phyloP scores from a whole-genome alignment of 2,329 filamentous ascomycete genomes.

The Cercospora berteroae region DNA sequence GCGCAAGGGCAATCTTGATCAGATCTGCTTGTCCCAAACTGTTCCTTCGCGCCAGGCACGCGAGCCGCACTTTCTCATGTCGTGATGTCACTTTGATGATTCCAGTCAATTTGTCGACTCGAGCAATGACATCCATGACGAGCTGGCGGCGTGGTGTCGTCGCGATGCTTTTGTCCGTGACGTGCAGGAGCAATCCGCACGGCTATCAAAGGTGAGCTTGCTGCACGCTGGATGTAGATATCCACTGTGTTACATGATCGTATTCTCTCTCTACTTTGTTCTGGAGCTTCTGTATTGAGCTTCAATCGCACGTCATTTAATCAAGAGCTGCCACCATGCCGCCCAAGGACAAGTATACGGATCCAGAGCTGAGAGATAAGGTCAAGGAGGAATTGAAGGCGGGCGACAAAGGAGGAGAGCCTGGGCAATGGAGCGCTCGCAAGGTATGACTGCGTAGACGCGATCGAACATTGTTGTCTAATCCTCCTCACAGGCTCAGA shows the following conservation, averaged over 20 bases:
- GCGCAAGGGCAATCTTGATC: constrained; percentile 19
- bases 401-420: constrained; percentile 48
- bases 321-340: constrained; percentile 38
- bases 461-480: background rate
- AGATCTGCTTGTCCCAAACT: background rate
- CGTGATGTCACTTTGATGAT: constrained; percentile 18
- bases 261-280: background rate
- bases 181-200: background rate
- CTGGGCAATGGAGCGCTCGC: constrained; percentile 51
- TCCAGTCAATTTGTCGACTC: background rate
- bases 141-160: constrained; percentile 14
- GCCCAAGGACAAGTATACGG: constrained; percentile 49
- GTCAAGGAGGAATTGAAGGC: constrained; percentile 49
- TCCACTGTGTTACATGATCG: too few relatives aligned
- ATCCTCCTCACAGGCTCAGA: constrained; percentile 40
- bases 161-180: background rate
- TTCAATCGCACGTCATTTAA: background rate
- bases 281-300: background rate
- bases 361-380: constrained; percentile 48
- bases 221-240: background rate
- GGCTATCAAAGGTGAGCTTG: background rate
- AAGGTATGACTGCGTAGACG: constrained; percentile 35
- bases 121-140: constrained; percentile 15
- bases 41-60: constrained; percentile 7
- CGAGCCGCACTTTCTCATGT: constrained; percentile 1